phyloP scores from a whole-genome alignment of 2,329 filamentous ascomycete genomes.

The Clarireedia paspali region DNA sequence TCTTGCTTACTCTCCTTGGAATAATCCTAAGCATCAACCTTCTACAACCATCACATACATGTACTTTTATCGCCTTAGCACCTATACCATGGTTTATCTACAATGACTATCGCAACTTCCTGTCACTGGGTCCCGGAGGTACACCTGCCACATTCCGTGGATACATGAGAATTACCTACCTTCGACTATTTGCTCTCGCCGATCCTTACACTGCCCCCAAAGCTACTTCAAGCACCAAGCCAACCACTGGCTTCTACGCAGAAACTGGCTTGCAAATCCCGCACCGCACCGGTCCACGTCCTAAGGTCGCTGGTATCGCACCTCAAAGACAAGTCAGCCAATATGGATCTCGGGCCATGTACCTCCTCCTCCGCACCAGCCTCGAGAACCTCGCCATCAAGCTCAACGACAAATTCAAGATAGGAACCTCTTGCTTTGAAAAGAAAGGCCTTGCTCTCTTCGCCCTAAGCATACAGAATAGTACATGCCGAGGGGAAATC shows the following conservation, averaged over 20 bases:
- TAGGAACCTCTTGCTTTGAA: conserved; percentile 69
- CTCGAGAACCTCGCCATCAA: conserved; percentile 43
- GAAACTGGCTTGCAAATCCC: conserved; percentile 45
- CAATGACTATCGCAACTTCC: conserved; percentile 68
- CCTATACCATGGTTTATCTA: conserved; percentile 44
- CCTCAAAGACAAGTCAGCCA: conserved; percentile 76
- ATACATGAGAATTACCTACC: conserved; percentile 65
- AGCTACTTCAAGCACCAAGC: conserved; percentile 42
- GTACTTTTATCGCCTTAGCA: conserved; percentile 42
- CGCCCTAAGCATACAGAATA: conserved; percentile 55
- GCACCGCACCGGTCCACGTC: conserved; percentile 56
- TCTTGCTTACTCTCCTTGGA: conserved; percentile 41
- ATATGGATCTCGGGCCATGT: conserved; percentile 45
- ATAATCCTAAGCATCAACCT: conserved; percentile 47
- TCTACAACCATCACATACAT: conserved; percentile 39
- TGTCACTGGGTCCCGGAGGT: conserved; percentile 71
- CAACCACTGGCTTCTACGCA: conserved; percentile 50
- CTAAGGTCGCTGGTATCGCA: conserved; percentile 65
- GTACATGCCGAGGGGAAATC: conserved; percentile 72
- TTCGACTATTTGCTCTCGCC: conserved; percentile 63
- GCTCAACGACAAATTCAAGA: conserved; percentile 44
- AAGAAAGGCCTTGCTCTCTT: conserved; percentile 76
- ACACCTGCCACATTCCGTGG: conserved; percentile 67
- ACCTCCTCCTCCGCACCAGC: conserved; percentile 44
- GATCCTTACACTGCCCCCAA: conserved; percentile 58